These are phyloP conservation scores for Microbotryum silenes-acaulis DNA, from an alignment of 1,284 basidiomycete genomes.

Conservation along the genomic window DNA sequence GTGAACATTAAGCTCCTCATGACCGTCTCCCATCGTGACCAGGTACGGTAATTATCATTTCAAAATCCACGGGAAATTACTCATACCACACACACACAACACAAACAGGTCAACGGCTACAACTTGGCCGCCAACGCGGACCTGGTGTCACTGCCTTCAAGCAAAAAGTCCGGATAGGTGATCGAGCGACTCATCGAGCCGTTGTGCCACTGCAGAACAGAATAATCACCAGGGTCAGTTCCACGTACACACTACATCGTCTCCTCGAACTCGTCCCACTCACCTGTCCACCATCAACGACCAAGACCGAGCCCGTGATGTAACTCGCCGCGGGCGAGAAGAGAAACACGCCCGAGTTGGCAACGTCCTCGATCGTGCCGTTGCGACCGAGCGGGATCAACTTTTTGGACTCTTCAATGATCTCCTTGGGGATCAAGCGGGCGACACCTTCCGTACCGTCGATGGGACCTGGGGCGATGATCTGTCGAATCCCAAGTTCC, in stretches of 20 bases:
- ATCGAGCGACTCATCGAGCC: not conserved
- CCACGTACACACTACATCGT: no score
- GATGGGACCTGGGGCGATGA: slow-evolving; percentile 52
- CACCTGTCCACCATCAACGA: slow-evolving; percentile 33
- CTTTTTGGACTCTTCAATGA: slow-evolving; percentile 10
- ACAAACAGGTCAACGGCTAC: not conserved
- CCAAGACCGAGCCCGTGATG: slow-evolving; percentile 30
- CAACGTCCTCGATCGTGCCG: slow-evolving; percentile 64
- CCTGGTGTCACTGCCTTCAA: not conserved
- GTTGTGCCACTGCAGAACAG: no score
- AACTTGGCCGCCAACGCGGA: not conserved
- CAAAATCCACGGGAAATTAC: not conserved
- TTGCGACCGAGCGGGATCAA: slow-evolving; percentile 55
- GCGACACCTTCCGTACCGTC: slow-evolving; percentile 73
- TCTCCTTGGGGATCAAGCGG: slow-evolving; percentile 52
- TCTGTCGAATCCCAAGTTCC: not conserved
- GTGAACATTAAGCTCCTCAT: not conserved
- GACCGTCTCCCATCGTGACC: no score
- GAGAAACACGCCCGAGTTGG: slow-evolving; percentile 71
- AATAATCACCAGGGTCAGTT: no score
- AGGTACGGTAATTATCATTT: no score
- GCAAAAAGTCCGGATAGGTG: not conserved
- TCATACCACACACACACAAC: not conserved
- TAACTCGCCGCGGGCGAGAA: slow-evolving; percentile 78
- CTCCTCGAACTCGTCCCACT: not conserved